Base-by-base conservation (phyloP, 768 basidiomycete species). In the Mycena metata region DNA sequence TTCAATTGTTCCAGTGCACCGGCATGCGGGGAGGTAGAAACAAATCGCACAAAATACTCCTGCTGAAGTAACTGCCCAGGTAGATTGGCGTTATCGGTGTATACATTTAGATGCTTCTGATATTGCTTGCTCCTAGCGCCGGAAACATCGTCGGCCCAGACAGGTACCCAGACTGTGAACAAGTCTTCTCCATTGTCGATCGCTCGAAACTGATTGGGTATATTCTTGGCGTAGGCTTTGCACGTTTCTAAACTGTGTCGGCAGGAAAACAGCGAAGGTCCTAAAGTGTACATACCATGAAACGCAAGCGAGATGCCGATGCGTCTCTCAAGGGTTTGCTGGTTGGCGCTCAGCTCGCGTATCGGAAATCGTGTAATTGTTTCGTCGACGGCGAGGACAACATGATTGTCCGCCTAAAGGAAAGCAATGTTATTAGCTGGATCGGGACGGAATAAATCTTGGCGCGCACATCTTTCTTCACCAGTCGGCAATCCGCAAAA, bases 61-160 rank as follows among this genome's bases (percentile, higher is more conserved):
- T 82, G 80, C 10, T 81, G 74, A 0, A 80, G 60, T 9, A 79
- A 64, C 9, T 60, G 57, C 0, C 75, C 67, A 11, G 77, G 81
- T 0, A 81, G 67, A 50, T 75, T 77, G 1, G 67, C 50, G 43
- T 80, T 74, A 0, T 67, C 71, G 35, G 76, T 70, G 60, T 79
- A 81, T 1, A 77, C 71, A 46, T 79, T 81, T 5, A 66, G 69
- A 41, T 82, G 81, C n/a, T 79, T 78, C 59, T 83, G 82, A 64
- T 76, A 69, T 19, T 71, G 71, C 67, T 78, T 78, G 60, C 54
- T 69, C 7, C 51, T 47, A 39, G 75, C 76, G 11, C 77, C 77
- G 0, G 76, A 76, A 9, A 78, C 76, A 64, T 69, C 69, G 16
- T 69, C 69, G 0, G 58, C 74, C 72, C 72, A 77, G 1, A 52